phyloP scores from a whole-genome alignment of 768 basidiomycete species.

The Cystobasidium tubakii region DNA sequence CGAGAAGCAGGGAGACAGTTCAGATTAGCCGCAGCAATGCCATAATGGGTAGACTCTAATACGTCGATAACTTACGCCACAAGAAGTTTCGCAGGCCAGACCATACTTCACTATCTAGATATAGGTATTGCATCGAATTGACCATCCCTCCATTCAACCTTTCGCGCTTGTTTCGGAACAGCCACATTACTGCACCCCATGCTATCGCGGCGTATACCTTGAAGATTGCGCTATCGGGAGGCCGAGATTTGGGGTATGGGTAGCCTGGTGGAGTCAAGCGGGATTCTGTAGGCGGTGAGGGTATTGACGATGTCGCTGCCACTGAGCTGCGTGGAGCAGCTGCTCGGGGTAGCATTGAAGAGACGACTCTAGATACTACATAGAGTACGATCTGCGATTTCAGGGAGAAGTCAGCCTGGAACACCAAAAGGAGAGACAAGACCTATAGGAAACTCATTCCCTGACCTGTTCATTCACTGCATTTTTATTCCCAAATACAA shows the following conservation, averaged over 20 bases:
- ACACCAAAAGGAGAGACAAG: background rate
- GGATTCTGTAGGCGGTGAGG: constrained; percentile 44
- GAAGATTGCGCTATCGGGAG: constrained; percentile 79
- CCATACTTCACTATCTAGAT: constrained; percentile 88
- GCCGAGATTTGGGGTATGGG: constrained; percentile 57
- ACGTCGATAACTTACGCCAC: constrained; percentile 27
- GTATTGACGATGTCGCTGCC: constrained; percentile 45
- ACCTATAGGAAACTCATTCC: background rate
- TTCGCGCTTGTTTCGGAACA: constrained; percentile 79
- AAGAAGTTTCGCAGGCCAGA: constrained; percentile 22
- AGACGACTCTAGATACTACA: constrained; percentile 82
- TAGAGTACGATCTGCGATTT: constrained; percentile 83
- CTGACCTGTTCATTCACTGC: constrained; percentile 87
- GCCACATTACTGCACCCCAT: constrained; percentile 96
- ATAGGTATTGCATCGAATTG: constrained; percentile 90
- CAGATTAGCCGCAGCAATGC: background rate
- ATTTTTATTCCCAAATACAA: constrained; percentile 72
- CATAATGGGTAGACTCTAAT: too few relatives aligned
- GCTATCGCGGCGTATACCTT: constrained; percentile 75
- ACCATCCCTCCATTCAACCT: constrained; percentile 96
- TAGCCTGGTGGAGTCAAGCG: constrained; percentile 48
- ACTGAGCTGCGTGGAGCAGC: constrained; percentile 52
- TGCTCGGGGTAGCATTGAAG: constrained; percentile 82
- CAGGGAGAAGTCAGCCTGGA: background rate
- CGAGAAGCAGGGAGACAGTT: background rate